Evolutionary conservation across 805 yeast species (phyloP).

Genomic region (Nakazawaea wyomingensis): DNA sequence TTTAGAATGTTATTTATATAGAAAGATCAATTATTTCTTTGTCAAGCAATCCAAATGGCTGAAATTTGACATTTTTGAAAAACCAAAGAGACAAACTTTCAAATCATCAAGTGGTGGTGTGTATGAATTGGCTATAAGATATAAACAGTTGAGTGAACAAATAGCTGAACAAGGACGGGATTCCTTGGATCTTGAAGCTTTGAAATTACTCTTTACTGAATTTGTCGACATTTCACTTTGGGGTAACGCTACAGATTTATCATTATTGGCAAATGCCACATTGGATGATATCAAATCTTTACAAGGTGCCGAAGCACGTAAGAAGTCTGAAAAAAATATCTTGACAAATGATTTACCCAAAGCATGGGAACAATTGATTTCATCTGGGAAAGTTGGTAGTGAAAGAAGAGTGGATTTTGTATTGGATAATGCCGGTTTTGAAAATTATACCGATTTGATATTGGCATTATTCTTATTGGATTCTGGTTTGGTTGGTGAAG

Average conservation of each 20-base stretch:
- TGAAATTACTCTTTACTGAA: conserved; percentile 66
- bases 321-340: conserved; percentile 73
- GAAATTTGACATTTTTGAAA: conserved; percentile 67
- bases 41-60: conserved; percentile 37
- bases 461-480: conserved; percentile 66
- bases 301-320: conserved; percentile 87
- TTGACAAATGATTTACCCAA: conserved; percentile 65
- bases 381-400: conserved; percentile 11
- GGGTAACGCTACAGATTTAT: conserved; percentile 98
- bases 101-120: conserved; percentile 72
- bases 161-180: conserved; percentile 18
- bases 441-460: conserved; percentile 80
- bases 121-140: conserved; percentile 70
- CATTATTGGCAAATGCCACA: conserved; percentile 82
- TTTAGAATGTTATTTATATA: conserved; percentile 80
- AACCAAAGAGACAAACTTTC: conserved; percentile 70
- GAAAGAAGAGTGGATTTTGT: conserved; percentile 68
- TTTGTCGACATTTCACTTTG: conserved; percentile 85
- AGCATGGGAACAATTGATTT: conserved; percentile 53
- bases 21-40: conserved; percentile 48
- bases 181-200: conserved; percentile 28
- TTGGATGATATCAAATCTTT: conserved; percentile 84
- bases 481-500: conserved; percentile 52
- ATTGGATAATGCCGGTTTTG: conserved; percentile 93
- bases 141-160: conserved; percentile 32